A percentile compares a stretch with the other conserved stretches of the same genome.
These are phyloP conservation scores for Alternaria tenuissima DNA, from an alignment of 2,329 filamentous ascomycete species.

Conservation along the genomic window DNA sequence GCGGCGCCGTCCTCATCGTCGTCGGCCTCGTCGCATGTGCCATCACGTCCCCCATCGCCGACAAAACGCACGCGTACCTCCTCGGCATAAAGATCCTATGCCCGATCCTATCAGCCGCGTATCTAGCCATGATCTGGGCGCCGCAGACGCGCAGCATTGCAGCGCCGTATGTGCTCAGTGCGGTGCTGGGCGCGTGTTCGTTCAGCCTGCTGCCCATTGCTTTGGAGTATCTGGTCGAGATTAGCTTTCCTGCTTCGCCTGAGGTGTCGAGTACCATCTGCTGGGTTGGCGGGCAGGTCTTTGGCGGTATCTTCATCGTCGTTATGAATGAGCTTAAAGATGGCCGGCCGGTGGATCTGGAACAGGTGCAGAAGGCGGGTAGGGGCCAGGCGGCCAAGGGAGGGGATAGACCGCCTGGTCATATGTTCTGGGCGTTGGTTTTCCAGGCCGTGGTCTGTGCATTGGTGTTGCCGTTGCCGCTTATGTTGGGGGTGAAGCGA, in stretches of 20 bases:
- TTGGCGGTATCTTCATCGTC: slow-evolving; percentile 86
- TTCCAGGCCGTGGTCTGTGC: slow-evolving; percentile 79
- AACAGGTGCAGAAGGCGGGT: slow-evolving; percentile 37
- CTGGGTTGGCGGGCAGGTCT: slow-evolving; percentile 86
- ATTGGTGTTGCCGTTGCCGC: slow-evolving; percentile 70
- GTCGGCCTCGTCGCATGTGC: slow-evolving; percentile 83
- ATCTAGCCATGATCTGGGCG: slow-evolving; percentile 84
- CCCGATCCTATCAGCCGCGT: slow-evolving; percentile 75
- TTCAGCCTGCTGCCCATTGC: slow-evolving; percentile 85
- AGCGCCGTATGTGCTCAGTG: slow-evolving; percentile 78
- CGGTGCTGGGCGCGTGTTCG: slow-evolving; percentile 77
- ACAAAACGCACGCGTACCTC: slow-evolving; percentile 83
- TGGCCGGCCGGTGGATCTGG: slow-evolving; percentile 36
- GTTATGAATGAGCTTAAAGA: slow-evolving; percentile 76
- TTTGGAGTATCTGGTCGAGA: slow-evolving; percentile 85
- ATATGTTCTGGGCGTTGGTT: slow-evolving; percentile 78
- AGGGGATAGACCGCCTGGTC: slow-evolving; percentile 63
- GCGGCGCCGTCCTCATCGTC: slow-evolving; percentile 86
- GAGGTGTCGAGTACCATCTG: slow-evolving; percentile 84
- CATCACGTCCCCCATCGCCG: slow-evolving; percentile 80
- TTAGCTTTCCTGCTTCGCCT: slow-evolving; percentile 85
- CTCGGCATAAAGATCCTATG: slow-evolving; percentile 75
- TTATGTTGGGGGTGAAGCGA: slow-evolving; percentile 68
- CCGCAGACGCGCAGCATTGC: slow-evolving; percentile 68
- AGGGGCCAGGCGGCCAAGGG: slow-evolving; percentile 28